Base-by-base conservation (phyloP, 73 alveolate species). In the Paramecium sexaurelia region DNA sequence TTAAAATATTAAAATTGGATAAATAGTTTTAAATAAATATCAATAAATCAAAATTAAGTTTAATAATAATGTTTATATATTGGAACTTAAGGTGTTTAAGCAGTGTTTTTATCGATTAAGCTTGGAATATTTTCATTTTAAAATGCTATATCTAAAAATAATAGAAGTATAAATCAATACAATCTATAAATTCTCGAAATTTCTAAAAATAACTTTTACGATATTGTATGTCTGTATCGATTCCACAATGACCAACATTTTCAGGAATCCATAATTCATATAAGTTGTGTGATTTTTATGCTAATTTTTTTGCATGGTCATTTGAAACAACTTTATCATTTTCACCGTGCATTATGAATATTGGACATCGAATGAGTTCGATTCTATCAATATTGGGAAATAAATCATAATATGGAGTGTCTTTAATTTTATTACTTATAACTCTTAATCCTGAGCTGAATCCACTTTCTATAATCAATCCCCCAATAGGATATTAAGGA, bases 191-290 rank as follows among this genome's bases (percentile, higher is more conserved):
- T 1, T 71, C 35, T 36, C 7, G 32, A 67, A 93, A 78, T 41
- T 67, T 78, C 15, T 35, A 33, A 45, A 92, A 91, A 37, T 93
- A 93, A 15, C 67, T 39, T 55, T 56, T 93, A n/a, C 93, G 82
- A 55, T 36, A 67, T 51, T 91, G 32, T 8, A 32, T 39, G 11
- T 88, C 94, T 15, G 78, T 56, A 15, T 93, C 96, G 5, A 93
- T 93, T 0, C 85, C 93, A 32, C 68, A 75, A 45, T 93, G 96
- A 1, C 95, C 96, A 51, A 92, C 95, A 40, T 92, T 85, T 11
- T 51, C 15, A 8, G 82, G 69, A 10, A 24, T 43, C 85, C 92
- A 91, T 6, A 83, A 40, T 33, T 85, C 88, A 45, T 40, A 71
- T 7, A 75, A 85, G 56, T 78, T 39, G 5, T 19, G 8, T 7